Evolutionary conservation across 1,284 basidiomycete species (phyloP), one percentile per base, ranked within the genome.

Genomic region (Sporisorium graminicola): DNA sequence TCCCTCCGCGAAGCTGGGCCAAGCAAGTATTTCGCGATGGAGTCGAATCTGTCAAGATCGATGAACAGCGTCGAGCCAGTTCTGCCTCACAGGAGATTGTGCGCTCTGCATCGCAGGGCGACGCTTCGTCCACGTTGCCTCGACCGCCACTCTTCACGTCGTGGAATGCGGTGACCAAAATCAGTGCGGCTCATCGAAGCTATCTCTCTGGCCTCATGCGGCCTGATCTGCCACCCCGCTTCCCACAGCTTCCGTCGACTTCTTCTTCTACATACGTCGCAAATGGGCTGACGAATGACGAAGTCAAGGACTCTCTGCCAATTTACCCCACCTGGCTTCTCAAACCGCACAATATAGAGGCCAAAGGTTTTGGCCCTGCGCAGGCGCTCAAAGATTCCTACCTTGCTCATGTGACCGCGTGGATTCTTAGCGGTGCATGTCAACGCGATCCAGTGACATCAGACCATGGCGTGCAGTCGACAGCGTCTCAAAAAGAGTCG

Each of bases 341-440:
- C 35, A 58, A 65, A 26, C 60, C 69, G 12, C 66, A 63, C 44
- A 58, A 58, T 33, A 46, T 64, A 40, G 69, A 80, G 37, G 58
- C 43, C 3, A 79, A 76, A 27, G 80, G 80, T 29, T 82, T 82
- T 51, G 61, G 61, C 20, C 72, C 78, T 2, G 80, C 80, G 10
- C 80, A 82, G 47, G 70, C 76, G 13, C 64, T 82, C 44, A 82
- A 82, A 49, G 80, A 82, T 20, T 63, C 78, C 1, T 82, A 74
- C 22, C 57, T 82, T 14, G 80, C 79, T 0, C 78, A 80, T 54
- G 77, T 78, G 13, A 74, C 77, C 0, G 60, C 66, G 0, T 70
- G 70, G 58, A 52, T 81, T 27, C 47, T 81, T 27, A 54, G 69
- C 16, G 72, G 63, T 18, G 53, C 50, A 27, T 26, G 24, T 5